Percentiles rank a stretch among this genome's conserved stretches.
Evolutionary conservation across 768 basidiomycete species (phyloP).

Genomic region (Ephemerocybe angulata): DNA sequence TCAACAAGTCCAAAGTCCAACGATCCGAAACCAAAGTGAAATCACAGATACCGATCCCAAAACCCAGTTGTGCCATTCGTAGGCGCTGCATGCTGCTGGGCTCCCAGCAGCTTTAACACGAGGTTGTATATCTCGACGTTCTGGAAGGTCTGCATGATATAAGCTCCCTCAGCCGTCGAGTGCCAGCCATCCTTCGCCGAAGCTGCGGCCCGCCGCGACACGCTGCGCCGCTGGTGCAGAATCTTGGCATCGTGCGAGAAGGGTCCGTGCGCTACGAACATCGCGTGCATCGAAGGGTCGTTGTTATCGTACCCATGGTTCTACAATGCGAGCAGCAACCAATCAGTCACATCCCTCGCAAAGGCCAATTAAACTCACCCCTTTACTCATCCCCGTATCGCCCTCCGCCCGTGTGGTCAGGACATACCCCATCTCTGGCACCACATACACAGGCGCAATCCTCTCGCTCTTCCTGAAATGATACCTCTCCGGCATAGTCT

Average conservation of each 20-base stretch:
- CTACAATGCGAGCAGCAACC: constrained; percentile 28
- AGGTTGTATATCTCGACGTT: constrained; percentile 88
- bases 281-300: constrained; percentile 75
- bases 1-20: background rate
- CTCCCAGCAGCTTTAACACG: constrained; percentile 66
- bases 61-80: constrained; percentile 81
- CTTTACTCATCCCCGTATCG: constrained; percentile 63
- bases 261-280: constrained; percentile 91
- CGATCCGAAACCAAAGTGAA: no score
- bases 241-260: constrained; percentile 70
- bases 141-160: constrained; percentile 77
- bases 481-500: constrained; percentile 78
- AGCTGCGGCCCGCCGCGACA: constrained; percentile 8
- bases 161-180: constrained; percentile 58
- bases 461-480: constrained; percentile 71
- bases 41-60: constrained; percentile 84
- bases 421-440: constrained; percentile 78
- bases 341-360: background rate
- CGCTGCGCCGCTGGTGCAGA: constrained; percentile 35
- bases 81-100: constrained; percentile 36
- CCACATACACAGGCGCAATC: constrained; percentile 85
- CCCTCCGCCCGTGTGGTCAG: constrained; percentile 66
- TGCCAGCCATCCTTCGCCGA: constrained; percentile 54
- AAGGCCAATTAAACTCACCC: constrained; percentile 54
- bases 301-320: constrained; percentile 90